Base-by-base conservation (phyloP, 345 rosid genomes). In the Trapa bicornis region DNA sequence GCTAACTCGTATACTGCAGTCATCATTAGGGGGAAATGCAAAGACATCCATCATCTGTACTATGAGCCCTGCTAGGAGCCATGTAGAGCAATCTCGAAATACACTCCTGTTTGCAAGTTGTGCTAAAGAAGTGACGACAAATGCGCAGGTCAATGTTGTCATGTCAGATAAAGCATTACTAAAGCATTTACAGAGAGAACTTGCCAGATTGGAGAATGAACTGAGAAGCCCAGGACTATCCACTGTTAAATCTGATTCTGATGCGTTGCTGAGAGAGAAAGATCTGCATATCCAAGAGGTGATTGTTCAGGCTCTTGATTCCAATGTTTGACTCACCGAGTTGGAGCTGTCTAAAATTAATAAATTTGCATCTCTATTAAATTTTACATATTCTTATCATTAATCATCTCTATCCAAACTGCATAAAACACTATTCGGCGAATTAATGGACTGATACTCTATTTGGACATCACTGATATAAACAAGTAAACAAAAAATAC, bases 61-160 rank as follows among this genome's bases (percentile, higher is more conserved):
- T 52, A 71, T 88, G 85, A 94, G 96, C 82, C 97, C 97, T 58
- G 99, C 96, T 47, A 80, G 95, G 80, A 81, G 69, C 75, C 96
- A 94, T 72, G 95, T 89, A 58, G 99, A 94, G 75, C 97, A 94
- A 72, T 86, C 99, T 65, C 86, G 97, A 72, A 94, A 94, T 70
- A 91, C 95, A 29, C 88, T 94, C 72, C 70, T 94, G 75, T 94
- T 94, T 68, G 99, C 99, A 58, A 87, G 95, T 67, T 91, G 97
- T 77, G 99, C 99, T 11, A 91, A 91, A 75, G 96, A 88, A 76
- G 96, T 94, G 80, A 50, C 86, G 58, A 94, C 95, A 48, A 88
- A 86, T 77, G 99, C 97, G 53, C 92, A 83, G 73, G 89, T 94
- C 73, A 88, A 91, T 48, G 89, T 90, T 35, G 89, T 91, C 53